Evolutionary conservation across 31 red algal genomes (phyloP).

Genomic region (Porphyra umbilicalis): DNA sequence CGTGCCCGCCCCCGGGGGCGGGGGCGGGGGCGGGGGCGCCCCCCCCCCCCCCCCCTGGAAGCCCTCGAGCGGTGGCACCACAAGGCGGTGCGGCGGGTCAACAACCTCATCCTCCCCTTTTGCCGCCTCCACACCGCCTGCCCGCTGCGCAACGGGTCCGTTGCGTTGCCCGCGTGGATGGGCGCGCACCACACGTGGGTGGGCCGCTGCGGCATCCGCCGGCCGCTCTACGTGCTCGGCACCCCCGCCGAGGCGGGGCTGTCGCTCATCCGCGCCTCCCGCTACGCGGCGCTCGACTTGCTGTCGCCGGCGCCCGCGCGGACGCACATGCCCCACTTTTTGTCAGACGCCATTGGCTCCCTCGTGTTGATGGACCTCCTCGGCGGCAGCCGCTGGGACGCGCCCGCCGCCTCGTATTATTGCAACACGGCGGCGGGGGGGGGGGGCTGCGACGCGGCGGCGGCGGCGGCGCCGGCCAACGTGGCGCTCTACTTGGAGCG

Average conservation of each 20-base stretch:
- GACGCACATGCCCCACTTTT: slow-evolving; percentile 39
- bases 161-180: background rate
- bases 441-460: background rate
- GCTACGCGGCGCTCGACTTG: slow-evolving; percentile 8
- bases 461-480: slow-evolving; percentile 2
- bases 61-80: background rate
- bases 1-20: background rate
- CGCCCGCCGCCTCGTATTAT: background rate
- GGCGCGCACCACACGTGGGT: background rate
- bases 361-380: slow-evolving; percentile 21
- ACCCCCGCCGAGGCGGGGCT: background rate
- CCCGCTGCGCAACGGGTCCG: background rate
- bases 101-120: slow-evolving; percentile 1
- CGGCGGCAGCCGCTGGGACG: slow-evolving; percentile 12
- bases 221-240: background rate
- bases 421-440: background rate
- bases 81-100: background rate
- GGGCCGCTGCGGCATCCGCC: background rate
- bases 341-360: slow-evolving; percentile 21
- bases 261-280: background rate
- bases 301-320: slow-evolving; percentile 12
- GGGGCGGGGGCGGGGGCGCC: no score
- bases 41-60: background rate
- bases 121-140: background rate
- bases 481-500: slow-evolving; percentile 24